phyloP scores from a whole-genome alignment of 2,329 filamentous ascomycete species.

The Geosmithia flava region DNA sequence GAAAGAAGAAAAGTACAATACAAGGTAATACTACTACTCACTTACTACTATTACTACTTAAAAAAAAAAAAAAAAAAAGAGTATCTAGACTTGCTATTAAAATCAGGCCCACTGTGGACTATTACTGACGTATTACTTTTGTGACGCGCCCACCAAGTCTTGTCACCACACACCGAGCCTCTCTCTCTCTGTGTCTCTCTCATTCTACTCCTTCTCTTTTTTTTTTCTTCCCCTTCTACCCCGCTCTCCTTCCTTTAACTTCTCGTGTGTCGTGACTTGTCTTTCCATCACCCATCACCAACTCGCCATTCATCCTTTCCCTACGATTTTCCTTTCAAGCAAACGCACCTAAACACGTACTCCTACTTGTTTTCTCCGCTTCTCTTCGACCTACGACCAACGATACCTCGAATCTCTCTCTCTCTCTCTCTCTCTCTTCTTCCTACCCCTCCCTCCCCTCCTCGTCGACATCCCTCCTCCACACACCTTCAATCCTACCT shows the following conservation, averaged over 20 bases:
- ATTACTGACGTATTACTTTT: background rate
- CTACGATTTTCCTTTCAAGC: too few relatives aligned
- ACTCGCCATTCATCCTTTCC: too few relatives aligned
- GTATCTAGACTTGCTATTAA: too few relatives aligned
- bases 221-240: background rate
- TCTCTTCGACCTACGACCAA: too few relatives aligned
- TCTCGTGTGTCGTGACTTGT: background rate
- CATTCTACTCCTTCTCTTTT: background rate
- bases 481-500: background rate
- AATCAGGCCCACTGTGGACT: background rate
- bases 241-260: background rate
- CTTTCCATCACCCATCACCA: too few relatives aligned
- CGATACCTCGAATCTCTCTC: too few relatives aligned
- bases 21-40: too few relatives aligned
- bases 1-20: too few relatives aligned
- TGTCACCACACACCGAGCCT: background rate
- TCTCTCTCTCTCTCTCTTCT: background rate
- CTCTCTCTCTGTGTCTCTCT: background rate
- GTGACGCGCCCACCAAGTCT: background rate
- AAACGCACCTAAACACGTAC: too few relatives aligned
- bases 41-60: too few relatives aligned
- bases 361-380: too few relatives aligned
- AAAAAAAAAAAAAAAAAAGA: too few relatives aligned
- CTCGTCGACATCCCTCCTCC: background rate
- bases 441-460: background rate